Base-by-base conservation (phyloP, 345 rosid genomes). In the Zanthoxylum bungeanum region DNA sequence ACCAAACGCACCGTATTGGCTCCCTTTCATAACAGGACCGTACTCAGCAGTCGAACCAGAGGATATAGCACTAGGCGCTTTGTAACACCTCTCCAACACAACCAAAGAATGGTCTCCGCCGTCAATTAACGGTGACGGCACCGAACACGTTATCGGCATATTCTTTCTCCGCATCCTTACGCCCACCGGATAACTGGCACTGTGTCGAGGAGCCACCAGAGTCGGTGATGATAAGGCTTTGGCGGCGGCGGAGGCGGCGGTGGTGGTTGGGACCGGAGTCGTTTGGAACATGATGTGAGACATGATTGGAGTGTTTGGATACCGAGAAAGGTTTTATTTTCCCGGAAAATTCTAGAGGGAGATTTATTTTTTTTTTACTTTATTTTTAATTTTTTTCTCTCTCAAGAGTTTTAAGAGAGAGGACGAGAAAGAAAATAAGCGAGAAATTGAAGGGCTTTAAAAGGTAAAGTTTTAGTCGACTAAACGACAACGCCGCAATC, bases 1-100 rank as follows among this genome's bases (percentile, higher is more conserved):
- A 63, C 97, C 97, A 9, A 81, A 50, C 0, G 98, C 82, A 14
- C 98, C 96, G 46, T 44, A 82, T 66, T 85, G 69, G 21, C 81
- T 80, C 46, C 89, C 89, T 80, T 88, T 92, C 97, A 95, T 95
- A 61, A 83, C 79, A 11, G 97, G 96, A n/a, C 87, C 89, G 40
- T 67, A 73, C 70, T 77, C 87, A 8, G 74, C 73, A 37, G 50
- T 39, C 66, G 81, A 78, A 70, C 76, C 68, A 6, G 73, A 65
- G 37, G 87, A 72, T 22, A 56, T 19, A 56, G 64, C 72, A 44
- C 72, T 55, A 8, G 63, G 52, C 39, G 85, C 77, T 36, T 37
- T 47, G 75, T 83, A 89, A 80, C 92, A 87, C 24, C 90, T 83
- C 76, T 95, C 99, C 37, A 95, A 81, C 28, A 77, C 68, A 14